Percentiles rank a stretch among this genome's conserved stretches.
Conservation (phyloP, 345 rosid species). For the Melaleuca alternifolia region DNA sequence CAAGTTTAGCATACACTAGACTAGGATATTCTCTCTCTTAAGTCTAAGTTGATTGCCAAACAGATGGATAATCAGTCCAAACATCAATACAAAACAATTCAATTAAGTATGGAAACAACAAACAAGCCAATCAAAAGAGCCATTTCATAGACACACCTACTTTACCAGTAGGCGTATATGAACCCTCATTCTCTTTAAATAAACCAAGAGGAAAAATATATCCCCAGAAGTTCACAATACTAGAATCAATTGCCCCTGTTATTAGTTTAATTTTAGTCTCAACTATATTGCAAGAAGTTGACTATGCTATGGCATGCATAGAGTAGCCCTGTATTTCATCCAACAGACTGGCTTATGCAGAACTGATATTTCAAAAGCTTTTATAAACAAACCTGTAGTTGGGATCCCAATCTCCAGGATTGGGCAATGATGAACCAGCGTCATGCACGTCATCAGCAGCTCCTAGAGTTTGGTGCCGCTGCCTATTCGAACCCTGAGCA, state of each 20-base stretch:
- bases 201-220: background rate
- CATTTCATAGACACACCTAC: background rate
- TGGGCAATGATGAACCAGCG: constrained; percentile 49
- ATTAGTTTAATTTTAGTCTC: background rate
- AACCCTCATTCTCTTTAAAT: background rate
- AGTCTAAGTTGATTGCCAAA: background rate
- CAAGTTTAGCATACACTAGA: background rate
- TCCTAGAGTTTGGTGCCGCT: constrained; percentile 29
- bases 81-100: background rate
- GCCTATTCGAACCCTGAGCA: constrained; percentile 24
- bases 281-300: background rate
- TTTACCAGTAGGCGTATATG: background rate
- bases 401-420: constrained; percentile 99
- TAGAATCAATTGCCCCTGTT: background rate
- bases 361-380: background rate
- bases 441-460: constrained; percentile 41
- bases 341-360: background rate
- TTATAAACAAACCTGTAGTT: constrained; percentile 62
- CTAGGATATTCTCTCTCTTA: background rate
- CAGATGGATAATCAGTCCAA: background rate
- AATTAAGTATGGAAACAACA: background rate
- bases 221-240: background rate
- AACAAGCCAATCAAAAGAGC: background rate
- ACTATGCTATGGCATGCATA: background rate
- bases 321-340: background rate